Conservation (phyloP, 345 rosid species). For the Clausena lansium region DNA sequence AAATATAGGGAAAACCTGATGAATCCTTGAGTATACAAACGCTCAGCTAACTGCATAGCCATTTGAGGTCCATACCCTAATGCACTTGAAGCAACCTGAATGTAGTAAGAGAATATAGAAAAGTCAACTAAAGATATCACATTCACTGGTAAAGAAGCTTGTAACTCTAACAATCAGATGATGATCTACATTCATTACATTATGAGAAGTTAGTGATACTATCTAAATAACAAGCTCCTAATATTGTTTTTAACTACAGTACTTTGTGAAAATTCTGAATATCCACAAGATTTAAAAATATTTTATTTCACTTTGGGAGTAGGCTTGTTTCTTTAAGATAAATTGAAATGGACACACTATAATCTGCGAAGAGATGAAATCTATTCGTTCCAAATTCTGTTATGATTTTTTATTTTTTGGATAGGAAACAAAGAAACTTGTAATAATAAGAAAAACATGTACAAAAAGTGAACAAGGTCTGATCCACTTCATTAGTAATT, state of each 20-base stretch:
- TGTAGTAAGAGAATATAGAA: slow-evolving; percentile 9
- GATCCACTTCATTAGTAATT: neutral
- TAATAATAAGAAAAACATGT: too few species aligned
- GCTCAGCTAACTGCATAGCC: slow-evolving; percentile 92
- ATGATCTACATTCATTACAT: neutral
- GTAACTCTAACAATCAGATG: neutral
- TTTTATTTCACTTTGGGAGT: neutral
- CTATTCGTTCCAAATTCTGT: neutral
- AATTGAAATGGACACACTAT: neutral
- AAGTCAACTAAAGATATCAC: neutral
- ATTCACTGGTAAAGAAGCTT: neutral
- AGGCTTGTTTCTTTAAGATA: neutral
- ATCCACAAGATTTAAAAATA: neutral
- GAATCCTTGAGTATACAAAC: slow-evolving; percentile 87
- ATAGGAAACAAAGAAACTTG: too few species aligned
- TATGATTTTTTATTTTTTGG: neutral
- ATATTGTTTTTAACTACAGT: neutral
- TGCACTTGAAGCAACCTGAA: slow-evolving; percentile 95
- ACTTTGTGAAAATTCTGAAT: neutral
- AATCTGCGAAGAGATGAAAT: neutral
- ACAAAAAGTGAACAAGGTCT: neutral
- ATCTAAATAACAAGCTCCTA: neutral
- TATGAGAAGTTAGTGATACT: neutral
- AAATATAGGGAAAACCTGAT: slow-evolving; percentile 60
- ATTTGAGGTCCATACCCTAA: slow-evolving; percentile 90